Base-by-base conservation (phyloP, 2,329 filamentous ascomycete genomes). In the Proliferodiscus dingleyae region DNA sequence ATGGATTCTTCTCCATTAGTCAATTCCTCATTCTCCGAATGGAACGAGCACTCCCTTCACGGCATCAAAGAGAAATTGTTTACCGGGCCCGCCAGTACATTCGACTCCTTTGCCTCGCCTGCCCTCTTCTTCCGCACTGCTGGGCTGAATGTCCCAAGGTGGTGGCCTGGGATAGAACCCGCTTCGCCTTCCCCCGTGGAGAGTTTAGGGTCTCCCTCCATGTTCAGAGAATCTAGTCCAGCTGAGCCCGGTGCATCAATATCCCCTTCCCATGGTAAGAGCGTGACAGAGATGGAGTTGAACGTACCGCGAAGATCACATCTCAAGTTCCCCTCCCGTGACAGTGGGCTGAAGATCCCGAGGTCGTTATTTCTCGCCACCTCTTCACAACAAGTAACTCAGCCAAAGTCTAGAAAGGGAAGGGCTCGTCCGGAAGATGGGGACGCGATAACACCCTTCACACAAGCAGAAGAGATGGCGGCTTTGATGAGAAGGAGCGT, bases 51-150 rank as follows among this genome's bases (percentile, higher is more conserved):
- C 2, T 50, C 43, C 5, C 62, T 65, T 9, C 51, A 59, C 23
- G 2, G 19, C 0, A 64, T 68, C 2, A 62, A 67, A 42, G 57
- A 74, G 23, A 58, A 66, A 4, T 66, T 81, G n/a, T 83, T 83
- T 56, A 51, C 53, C 8, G 55, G 52, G 0, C 77, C 79, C 0
- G 58, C 58, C 1, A 62, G 74, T 47, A 60, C 80, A 23, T 81
- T 83, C 50, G 80, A 84, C 53, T 63, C 74, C 0, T 83, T 83
- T 59, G 77, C 71, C 4, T 81, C 77, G 47, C 71, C 80, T 0
- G 68, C 69, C 41, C 66, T 83, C 1, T 75, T 83, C 56, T 82
- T 83, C 54, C 75, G 75, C 41, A 74, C 69, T 0, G 62, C 78
- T 0, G 74, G 73, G 1, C 16, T 57, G 2, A 24, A 50, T 2